Conservation (phyloP, 1,284 basidiomycete genomes). For the Ceratobasidium sp. region DNA sequence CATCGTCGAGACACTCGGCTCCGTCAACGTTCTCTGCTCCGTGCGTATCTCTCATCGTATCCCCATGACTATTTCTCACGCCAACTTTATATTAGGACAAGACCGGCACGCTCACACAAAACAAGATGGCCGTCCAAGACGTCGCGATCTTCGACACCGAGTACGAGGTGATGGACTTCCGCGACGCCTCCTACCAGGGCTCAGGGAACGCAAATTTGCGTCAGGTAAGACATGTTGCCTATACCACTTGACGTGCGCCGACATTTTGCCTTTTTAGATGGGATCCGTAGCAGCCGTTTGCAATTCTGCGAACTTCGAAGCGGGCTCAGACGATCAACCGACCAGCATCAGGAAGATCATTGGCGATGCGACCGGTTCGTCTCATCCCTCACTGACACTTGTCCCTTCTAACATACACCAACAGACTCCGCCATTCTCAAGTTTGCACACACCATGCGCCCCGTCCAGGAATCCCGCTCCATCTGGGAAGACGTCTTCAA, state of each 20-base stretch:
- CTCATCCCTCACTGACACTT: background rate
- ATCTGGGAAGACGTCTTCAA: constrained; percentile 57
- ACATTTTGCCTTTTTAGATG: constrained; percentile 46
- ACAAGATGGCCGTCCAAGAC: constrained; percentile 72
- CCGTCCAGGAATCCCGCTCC: constrained; percentile 30
- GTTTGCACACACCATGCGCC: constrained; percentile 55
- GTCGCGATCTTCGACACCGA: constrained; percentile 57
- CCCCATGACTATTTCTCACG: constrained; percentile 44
- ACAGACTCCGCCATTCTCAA: constrained; percentile 58
- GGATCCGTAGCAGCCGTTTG: constrained; percentile 56
- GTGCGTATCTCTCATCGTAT: constrained; percentile 44
- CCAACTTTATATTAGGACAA: constrained; percentile 61
- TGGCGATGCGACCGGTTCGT: constrained; percentile 62
- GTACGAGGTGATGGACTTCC: constrained; percentile 59
- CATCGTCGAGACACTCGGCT: constrained; percentile 71
- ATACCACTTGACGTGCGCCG: constrained; percentile 33
- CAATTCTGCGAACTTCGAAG: constrained; percentile 60
- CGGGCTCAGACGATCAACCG: constrained; percentile 48
- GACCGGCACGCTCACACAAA: constrained; percentile 77
- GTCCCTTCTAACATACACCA: background rate
- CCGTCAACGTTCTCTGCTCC: constrained; percentile 60
- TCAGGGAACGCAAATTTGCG: constrained; percentile 39
- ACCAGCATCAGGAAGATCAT: constrained; percentile 53
- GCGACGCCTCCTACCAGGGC: constrained; percentile 58
- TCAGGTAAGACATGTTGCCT: constrained; percentile 15